A percentile compares a stretch with the other conserved stretches of the same genome.
These are phyloP conservation scores for Pseudonectria buxi DNA, from an alignment of 2,329 filamentous ascomycete genomes.

Conservation along the genomic window DNA sequence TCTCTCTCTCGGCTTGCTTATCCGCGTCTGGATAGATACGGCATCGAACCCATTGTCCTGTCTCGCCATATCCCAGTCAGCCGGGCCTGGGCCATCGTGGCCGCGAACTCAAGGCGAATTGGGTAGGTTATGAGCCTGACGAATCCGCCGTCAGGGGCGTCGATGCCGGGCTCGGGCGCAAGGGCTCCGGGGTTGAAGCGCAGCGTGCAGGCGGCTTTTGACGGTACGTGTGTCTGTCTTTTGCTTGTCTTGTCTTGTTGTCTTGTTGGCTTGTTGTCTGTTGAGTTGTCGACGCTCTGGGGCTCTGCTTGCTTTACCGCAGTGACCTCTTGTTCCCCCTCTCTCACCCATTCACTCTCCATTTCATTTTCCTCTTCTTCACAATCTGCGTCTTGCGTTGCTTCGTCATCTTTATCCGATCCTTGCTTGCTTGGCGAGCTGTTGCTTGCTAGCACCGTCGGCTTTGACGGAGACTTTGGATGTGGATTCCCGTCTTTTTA, in stretches of 20 bases:
- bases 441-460: constrained; percentile 5
- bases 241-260: constrained; percentile 10
- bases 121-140: constrained; percentile 42
- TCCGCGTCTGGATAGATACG: too few species aligned
- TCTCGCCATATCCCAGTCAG: too few species aligned
- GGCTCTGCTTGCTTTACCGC: too few species aligned
- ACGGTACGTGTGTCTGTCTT: constrained; percentile 40
- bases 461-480: constrained; percentile 4
- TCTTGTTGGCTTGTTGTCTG: neutral
- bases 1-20: too few species aligned
- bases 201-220: constrained; percentile 54
- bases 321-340: constrained; percentile 2
- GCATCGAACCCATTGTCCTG: too few species aligned
- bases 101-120: too few species aligned
- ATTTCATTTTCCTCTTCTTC: neutral
- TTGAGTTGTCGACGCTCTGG: neutral
- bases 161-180: constrained; percentile 37
- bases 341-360: constrained; percentile 1
- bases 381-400: constrained; percentile 1
- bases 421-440: constrained; percentile 3
- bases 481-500: constrained; percentile 3
- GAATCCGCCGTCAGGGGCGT: constrained; percentile 45
- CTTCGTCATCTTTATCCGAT: constrained; percentile 1
- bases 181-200: constrained; percentile 42
- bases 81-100: too few species aligned